Base-by-base conservation (phyloP, 176 grass and related monocot genomes). In the Cymbopogon citratus region DNA sequence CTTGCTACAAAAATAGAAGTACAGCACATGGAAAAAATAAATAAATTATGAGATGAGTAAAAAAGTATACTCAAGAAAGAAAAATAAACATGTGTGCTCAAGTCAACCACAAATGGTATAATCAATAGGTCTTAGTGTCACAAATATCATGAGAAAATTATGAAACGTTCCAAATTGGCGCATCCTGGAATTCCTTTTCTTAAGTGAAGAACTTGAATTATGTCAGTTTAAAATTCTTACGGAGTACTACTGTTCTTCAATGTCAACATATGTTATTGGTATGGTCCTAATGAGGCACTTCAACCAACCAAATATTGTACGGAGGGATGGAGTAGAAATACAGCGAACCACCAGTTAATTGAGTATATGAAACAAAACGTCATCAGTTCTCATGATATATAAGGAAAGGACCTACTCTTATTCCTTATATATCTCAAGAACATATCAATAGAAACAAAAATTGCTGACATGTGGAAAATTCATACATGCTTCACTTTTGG, bases 231-330 rank as follows among this genome's bases (percentile, higher is more conserved):
- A 77, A 87, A 81, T 73, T 86, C 65, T 79, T 45, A 57, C 31
- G n/a, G n/a, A n/a, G n/a, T n/a, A n/a, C n/a, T 21, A 45, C 66
- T 79, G 80, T 74, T 75, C 26, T 83, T 67, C 46, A 63, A 66
- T 97, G 84, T 83, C 74, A 62, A 91, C 86, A 91, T 86, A 84
- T 85, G 48, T 76, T 52, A 90, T 77, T 31, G 69, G 33, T 33
- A 40, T 23, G 70, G 76, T 77, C 76, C 24, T 57, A 45, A 80
- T 46, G 64, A 84, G 34, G 19, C 44, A 46, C 36, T 33, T 67
- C 38, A 83, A 74, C 56, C 9, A 61, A 78, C 45, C 14, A 75
- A 78, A 31, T 67, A 25, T 68, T 63, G 73, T 21, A 73, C 0
- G 23, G 35, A 65, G 9, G 64, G 49, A 26, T 56, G 59, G 34